Percentiles rank a stretch among this genome's conserved stretches.
Evolutionary conservation across 164 flowering plant genomes (phyloP).

Genomic region (Vitis cinerea): DNA sequence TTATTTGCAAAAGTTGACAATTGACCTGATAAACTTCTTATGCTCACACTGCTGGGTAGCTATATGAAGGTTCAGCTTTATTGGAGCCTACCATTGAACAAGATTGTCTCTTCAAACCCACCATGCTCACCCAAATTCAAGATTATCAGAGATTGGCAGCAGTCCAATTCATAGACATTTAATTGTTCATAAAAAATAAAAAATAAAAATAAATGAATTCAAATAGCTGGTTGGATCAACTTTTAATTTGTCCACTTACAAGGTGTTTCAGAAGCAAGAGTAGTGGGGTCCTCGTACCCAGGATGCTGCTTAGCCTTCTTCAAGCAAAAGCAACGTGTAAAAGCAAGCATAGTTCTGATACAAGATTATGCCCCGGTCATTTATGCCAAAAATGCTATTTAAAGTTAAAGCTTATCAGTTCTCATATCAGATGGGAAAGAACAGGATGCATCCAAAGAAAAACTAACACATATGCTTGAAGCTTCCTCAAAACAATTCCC

Average conservation of each 20-base stretch:
- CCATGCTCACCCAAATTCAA: too few relatives aligned
- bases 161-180: neutral
- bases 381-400: neutral
- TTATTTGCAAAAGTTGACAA: too few relatives aligned
- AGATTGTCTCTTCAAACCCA: too few relatives aligned
- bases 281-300: conserved; percentile 21
- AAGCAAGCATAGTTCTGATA: conserved; percentile 11
- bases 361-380: neutral
- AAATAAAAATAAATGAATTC: too few relatives aligned
- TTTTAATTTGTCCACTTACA: conserved; percentile 35
- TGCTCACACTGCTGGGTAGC: too few relatives aligned
- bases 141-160: too few relatives aligned
- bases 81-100: too few relatives aligned
- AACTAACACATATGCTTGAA: too few relatives aligned
- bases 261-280: conserved; percentile 54
- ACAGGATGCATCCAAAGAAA: too few relatives aligned
- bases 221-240: neutral
- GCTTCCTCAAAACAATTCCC: too few relatives aligned
- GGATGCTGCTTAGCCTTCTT: conserved; percentile 12
- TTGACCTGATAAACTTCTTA: too few relatives aligned
- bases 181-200: neutral
- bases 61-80: too few relatives aligned
- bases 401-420: neutral
- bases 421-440: neutral
- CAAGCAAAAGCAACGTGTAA: conserved; percentile 30